phyloP scores from a whole-genome alignment of 1,284 basidiomycete species.

The Apiotrichum laibachii region DNA sequence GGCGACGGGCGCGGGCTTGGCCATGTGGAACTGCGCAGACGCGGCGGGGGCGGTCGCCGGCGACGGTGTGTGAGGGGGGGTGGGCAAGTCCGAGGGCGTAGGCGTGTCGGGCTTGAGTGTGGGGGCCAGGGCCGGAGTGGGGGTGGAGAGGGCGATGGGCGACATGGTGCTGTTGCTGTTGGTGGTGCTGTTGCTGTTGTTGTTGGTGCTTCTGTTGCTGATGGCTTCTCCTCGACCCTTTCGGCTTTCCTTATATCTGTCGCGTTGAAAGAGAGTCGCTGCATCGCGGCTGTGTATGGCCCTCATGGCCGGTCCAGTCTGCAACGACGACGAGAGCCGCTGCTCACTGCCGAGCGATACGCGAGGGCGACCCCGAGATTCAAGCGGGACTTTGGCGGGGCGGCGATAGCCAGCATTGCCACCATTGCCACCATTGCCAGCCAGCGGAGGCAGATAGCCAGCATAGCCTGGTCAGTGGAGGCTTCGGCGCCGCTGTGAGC shows the following conservation, averaged over 20 bases:
- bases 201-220: background rate
- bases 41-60: background rate
- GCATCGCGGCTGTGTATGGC: no score
- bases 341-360: background rate
- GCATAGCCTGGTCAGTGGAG: no score
- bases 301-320: no score
- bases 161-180: background rate
- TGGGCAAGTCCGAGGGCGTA: background rate
- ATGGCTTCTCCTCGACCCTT: no score
- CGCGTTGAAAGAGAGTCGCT: no score
- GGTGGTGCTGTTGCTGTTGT: background rate
- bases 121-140: background rate
- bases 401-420: background rate
- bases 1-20: slow-evolving; percentile 4
- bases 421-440: no score
- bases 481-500: no score
- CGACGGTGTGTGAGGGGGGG: background rate
- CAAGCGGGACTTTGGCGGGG: background rate
- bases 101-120: background rate
- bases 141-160: background rate
- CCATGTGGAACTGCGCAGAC: background rate
- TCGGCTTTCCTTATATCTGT: no score
- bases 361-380: background rate
- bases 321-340: background rate
- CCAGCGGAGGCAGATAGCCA: no score